These are phyloP conservation scores for Yamadazyma mexicana DNA, from an alignment of 1,139 yeast genomes.

Conservation along the genomic window DNA sequence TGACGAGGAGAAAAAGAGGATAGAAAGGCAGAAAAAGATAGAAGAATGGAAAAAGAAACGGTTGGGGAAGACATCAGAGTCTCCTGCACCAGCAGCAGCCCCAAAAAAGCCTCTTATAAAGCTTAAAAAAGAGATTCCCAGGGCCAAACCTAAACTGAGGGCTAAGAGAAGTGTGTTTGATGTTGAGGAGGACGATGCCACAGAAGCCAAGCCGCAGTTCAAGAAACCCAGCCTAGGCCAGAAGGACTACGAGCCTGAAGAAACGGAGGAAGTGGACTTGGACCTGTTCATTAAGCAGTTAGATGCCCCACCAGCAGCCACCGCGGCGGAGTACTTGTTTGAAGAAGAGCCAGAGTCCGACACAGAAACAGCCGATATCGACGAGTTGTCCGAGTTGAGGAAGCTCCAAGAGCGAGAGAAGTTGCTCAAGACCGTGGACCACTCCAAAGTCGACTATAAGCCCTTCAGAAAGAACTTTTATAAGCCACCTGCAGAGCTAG, in stretches of 20 bases:
- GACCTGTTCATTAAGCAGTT: slow-evolving; percentile 19
- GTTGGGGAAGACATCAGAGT: slow-evolving; percentile 7
- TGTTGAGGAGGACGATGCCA: slow-evolving; percentile 21
- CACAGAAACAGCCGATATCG: slow-evolving; percentile 5
- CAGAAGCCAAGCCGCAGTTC: slow-evolving; percentile 21
- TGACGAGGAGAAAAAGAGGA: slow-evolving; percentile 17
- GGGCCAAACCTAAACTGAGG: neutral
- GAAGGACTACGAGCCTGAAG: slow-evolving; percentile 9
- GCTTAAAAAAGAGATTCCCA: slow-evolving; percentile 6
- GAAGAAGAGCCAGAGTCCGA: slow-evolving; percentile 6
- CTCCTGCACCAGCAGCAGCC: slow-evolving; percentile 3
- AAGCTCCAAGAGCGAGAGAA: slow-evolving; percentile 39
- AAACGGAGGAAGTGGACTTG: slow-evolving; percentile 22
- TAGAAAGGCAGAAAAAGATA: slow-evolving; percentile 28
- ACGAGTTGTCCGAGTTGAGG: slow-evolving; percentile 25
- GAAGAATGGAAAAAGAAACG: slow-evolving; percentile 44
- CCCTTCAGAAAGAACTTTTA: slow-evolving; percentile 67
- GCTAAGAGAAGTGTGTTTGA: slow-evolving; percentile 11
- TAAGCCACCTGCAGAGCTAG: slow-evolving; percentile 59
- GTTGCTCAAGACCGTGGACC: slow-evolving; percentile 39
- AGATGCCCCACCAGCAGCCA: neutral
- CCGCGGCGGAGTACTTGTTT: neutral
- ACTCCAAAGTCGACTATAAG: slow-evolving; percentile 46
- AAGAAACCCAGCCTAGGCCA: slow-evolving; percentile 22
- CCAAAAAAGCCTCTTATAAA: slow-evolving; percentile 9